phyloP scores from a whole-genome alignment of 306 rosid genomes.

The Mimosa pudica region DNA sequence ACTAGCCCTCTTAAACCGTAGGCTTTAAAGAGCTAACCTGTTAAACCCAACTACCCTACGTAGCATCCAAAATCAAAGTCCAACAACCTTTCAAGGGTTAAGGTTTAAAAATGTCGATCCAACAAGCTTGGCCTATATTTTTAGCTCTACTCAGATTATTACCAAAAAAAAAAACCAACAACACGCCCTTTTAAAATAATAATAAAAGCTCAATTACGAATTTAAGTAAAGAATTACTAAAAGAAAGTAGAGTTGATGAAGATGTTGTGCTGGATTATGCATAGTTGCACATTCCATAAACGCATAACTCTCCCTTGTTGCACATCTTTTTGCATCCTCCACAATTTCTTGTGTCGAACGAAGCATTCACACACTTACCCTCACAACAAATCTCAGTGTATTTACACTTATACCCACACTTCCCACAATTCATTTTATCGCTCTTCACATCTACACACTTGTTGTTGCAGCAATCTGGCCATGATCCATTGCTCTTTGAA shows the following conservation, averaged over 20 bases:
- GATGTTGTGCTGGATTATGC: slow-evolving; percentile 9
- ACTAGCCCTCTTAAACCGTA: too few relatives aligned
- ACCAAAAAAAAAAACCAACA: too few relatives aligned
- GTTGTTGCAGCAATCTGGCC: slow-evolving; percentile 1
- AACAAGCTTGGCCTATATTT: too few relatives aligned
- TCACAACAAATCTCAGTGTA: slow-evolving; percentile 40
- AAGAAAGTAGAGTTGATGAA: background rate
- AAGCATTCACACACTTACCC: slow-evolving; percentile 48
- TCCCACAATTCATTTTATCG: slow-evolving; percentile 44
- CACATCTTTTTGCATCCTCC: slow-evolving; percentile 46
- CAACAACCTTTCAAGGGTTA: too few relatives aligned
- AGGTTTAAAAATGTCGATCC: too few relatives aligned
- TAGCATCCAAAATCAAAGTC: too few relatives aligned
- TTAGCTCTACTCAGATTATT: too few relatives aligned
- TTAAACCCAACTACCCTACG: too few relatives aligned
- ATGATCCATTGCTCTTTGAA: background rate
- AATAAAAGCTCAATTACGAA: background rate
- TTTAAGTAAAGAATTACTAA: background rate
- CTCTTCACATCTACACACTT: slow-evolving; percentile 5
- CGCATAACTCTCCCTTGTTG: slow-evolving; percentile 50
- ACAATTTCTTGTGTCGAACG: slow-evolving; percentile 41
- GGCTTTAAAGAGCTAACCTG: too few relatives aligned
- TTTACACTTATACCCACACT: slow-evolving; percentile 48
- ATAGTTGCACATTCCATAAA: slow-evolving; percentile 54
- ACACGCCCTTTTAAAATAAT: too few relatives aligned